These are phyloP conservation scores for Melanomma pulvis-pyrius DNA, from an alignment of 495 filamentous ascomycete species.

Conservation along the genomic window DNA sequence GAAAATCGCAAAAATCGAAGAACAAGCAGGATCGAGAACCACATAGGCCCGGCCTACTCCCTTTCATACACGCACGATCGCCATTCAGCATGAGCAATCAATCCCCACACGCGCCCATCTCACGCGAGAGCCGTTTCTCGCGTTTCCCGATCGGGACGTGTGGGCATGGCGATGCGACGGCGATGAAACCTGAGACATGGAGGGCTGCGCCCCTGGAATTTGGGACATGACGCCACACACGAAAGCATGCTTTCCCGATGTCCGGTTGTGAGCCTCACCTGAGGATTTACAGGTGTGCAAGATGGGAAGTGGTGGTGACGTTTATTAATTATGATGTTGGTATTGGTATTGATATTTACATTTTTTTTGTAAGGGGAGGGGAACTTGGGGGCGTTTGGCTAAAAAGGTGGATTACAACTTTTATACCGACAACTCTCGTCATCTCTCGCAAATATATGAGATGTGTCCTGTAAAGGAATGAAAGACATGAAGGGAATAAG, in stretches of 20 bases:
- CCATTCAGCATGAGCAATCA: constrained; percentile 9
- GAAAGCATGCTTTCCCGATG: too few species aligned
- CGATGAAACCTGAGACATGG: constrained; percentile 12
- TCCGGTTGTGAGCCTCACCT: too few species aligned
- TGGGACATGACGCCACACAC: too few species aligned
- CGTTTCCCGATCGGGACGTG: background rate
- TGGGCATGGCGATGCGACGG: constrained; percentile 12
- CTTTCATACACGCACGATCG: background rate
- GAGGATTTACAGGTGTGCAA: background rate
- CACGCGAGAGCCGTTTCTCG: constrained; percentile 13
- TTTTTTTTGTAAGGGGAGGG: too few species aligned
- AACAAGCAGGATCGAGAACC: background rate
- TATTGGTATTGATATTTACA: background rate
- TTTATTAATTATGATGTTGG: background rate
- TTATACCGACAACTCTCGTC: background rate
- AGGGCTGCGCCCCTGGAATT: background rate
- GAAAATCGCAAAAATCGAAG: background rate
- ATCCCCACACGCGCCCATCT: too few species aligned
- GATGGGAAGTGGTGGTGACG: background rate
- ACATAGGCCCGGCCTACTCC: background rate
- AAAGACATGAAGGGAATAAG: background rate
- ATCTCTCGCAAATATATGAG: background rate
- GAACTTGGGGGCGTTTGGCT: too few species aligned
- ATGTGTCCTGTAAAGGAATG: too few species aligned
- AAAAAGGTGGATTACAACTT: background rate